Conservation (phyloP, 768 basidiomycete species). For the Aureoboletus auriporus region DNA sequence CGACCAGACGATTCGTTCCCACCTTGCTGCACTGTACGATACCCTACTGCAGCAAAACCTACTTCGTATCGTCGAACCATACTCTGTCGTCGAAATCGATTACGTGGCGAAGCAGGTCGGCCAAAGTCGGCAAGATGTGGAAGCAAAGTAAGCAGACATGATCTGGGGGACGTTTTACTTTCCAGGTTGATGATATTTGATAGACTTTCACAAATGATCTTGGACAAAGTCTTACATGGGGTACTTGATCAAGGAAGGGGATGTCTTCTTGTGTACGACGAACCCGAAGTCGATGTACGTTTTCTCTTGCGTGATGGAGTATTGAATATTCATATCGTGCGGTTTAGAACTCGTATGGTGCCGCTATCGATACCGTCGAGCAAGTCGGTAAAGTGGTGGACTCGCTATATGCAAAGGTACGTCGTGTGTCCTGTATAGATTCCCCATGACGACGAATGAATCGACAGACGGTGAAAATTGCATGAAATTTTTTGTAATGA, state of each 20-base stretch:
- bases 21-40: constrained; percentile 91
- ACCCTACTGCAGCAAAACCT: constrained; percentile 95
- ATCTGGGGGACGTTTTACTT: not conserved
- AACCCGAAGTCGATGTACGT: constrained; percentile 80
- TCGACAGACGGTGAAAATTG: constrained; percentile 41
- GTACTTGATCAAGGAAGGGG: constrained; percentile 96
- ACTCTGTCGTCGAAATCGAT: constrained; percentile 86
- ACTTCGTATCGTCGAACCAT: constrained; percentile 92
- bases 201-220: constrained; percentile 96
- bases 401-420: constrained; percentile 82
- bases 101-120: constrained; percentile 86
- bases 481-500: constrained; percentile 19
- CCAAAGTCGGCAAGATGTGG: constrained; percentile 83
- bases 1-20: constrained; percentile 93
- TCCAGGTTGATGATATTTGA: constrained; percentile 3
- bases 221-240: constrained; percentile 91
- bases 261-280: constrained; percentile 86
- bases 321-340: constrained; percentile 1
- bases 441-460: not conserved
- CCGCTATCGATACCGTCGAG: constrained; percentile 84
- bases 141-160: constrained; percentile 68
- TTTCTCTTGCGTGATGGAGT: not conserved
- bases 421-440: not conserved
- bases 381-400: constrained; percentile 95
- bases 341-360: constrained; percentile 76